Evolutionary conservation across 352 stramenopile species (phyloP).

Genomic region (Paralagenidium karlingii): DNA sequence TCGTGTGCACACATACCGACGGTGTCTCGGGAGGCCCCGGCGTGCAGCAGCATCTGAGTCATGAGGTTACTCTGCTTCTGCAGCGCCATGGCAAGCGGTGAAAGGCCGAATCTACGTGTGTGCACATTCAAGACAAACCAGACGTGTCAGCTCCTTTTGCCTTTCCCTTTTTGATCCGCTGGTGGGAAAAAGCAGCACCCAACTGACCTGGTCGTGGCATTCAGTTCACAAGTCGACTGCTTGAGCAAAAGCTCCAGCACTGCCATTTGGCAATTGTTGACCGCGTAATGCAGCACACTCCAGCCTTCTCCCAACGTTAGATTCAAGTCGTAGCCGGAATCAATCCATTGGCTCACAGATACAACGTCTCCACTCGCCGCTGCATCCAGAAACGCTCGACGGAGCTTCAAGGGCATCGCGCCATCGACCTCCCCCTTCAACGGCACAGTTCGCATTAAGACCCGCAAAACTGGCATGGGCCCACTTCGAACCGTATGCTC

Average conservation of each 20-base stretch:
- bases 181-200: background rate
- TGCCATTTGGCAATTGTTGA: slow-evolving; percentile 25
- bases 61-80: slow-evolving; percentile 26
- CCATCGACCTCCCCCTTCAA: too few species aligned
- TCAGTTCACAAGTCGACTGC: slow-evolving; percentile 25
- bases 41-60: slow-evolving; percentile 21
- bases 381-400: slow-evolving; percentile 31
- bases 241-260: slow-evolving; percentile 27
- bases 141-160: too few species aligned
- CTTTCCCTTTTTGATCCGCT: too few species aligned
- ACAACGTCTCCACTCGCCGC: slow-evolving; percentile 22
- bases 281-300: slow-evolving; percentile 58
- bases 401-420: too few species aligned
- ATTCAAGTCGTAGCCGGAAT: slow-evolving; percentile 26
- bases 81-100: slow-evolving; percentile 41
- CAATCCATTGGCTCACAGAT: slow-evolving; percentile 26
- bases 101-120: slow-evolving; percentile 26
- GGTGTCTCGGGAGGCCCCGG: slow-evolving; percentile 40
- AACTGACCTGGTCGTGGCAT: slow-evolving; percentile 40
- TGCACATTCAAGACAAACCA: background rate
- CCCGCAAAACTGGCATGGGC: too few species aligned
- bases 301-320: slow-evolving; percentile 39
- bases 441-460: too few species aligned
- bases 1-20: slow-evolving; percentile 19
- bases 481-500: too few species aligned